Conservation (phyloP, 208 protist species). For the Sergeia podlipaevii region DNA sequence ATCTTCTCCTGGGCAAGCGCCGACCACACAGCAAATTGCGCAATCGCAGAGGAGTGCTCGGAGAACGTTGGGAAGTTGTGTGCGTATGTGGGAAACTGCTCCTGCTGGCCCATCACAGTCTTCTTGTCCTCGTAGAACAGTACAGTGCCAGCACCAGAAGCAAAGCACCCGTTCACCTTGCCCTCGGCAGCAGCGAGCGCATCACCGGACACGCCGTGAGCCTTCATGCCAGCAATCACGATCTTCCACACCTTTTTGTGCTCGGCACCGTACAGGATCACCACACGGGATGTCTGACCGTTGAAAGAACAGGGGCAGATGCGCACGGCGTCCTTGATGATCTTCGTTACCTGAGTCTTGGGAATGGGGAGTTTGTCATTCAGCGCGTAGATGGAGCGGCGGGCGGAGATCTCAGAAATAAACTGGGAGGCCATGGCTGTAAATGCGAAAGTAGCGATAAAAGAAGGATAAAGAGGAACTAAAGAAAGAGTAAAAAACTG, state of each 20-base stretch:
- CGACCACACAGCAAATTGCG: slow-evolving; percentile 53
- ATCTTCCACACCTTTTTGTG: slow-evolving; percentile 54
- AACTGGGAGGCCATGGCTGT: slow-evolving; percentile 6
- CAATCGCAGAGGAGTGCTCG: slow-evolving; percentile 42
- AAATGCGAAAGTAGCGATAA: neutral
- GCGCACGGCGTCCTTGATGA: slow-evolving; percentile 31
- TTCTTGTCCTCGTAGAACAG: slow-evolving; percentile 53
- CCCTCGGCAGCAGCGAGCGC: slow-evolving; percentile 20
- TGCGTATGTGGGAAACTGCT: slow-evolving; percentile 37
- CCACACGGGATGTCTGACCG: slow-evolving; percentile 38
- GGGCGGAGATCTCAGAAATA: slow-evolving; percentile 14
- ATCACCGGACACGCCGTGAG: slow-evolving; percentile 12
- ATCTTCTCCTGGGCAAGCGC: slow-evolving; percentile 36
- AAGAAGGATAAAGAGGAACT: no score
- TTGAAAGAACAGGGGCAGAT: slow-evolving; percentile 51
- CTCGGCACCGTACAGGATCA: slow-evolving; percentile 48
- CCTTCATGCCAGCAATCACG: slow-evolving; percentile 28
- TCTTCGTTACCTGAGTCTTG: slow-evolving; percentile 18
- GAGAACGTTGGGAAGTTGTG: slow-evolving; percentile 37
- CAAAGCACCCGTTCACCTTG: slow-evolving; percentile 45
- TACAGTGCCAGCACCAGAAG: slow-evolving; percentile 42
- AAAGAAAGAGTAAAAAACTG: no score
- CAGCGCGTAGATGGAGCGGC: slow-evolving; percentile 43
- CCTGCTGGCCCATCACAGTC: slow-evolving; percentile 29
- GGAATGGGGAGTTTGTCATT: slow-evolving; percentile 25